Evolutionary conservation across 2,329 filamentous ascomycete species (phyloP), one percentile per base, ranked within the genome.

Genomic region (Magnaporthiopsis poae): DNA sequence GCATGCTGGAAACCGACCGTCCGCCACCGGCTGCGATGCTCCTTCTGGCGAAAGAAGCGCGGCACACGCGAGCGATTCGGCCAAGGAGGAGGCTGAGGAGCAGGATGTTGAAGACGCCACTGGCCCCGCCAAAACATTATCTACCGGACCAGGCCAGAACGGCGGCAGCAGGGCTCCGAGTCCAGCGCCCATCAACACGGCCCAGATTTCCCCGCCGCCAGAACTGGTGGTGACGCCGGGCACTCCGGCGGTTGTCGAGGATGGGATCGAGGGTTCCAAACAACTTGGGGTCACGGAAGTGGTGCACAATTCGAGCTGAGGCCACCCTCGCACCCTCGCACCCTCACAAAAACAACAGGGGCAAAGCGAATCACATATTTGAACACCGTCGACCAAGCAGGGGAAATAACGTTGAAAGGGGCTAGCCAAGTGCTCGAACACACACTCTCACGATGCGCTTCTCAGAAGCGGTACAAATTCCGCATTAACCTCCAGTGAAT

Each of bases 221-320:
- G 75, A 80, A 59, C 71, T 84, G 0, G 79, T 78, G 60, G 71
- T 85, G n/a, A 84, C 82, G 0, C 81, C 82, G 0, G 82, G 79
- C 21, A 84, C 83, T 0, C 81, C 83, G 2, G 75, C 75, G 0
- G 72, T 76, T 0, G 76, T 78, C 3, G 75, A 71, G 1, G 71
- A 70, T 13, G 73, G 75, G 27, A 33, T 65, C 8, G 69, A 75
- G 3, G 78, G 80, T 62, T 74, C 75, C 4, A 84, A 84, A 73
- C 78, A 78, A 66, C 74, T 46, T 15, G 39, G 39, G 39, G 39
- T 13, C 13, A 46, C 39, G 5, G 39, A 46, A 46, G 39, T 46
- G 39, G 11, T 46, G 3, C 39, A 46, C 4, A 18, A 18, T 46
- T 46, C 39, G 39, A 18, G 13, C 39, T 46, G 39, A 46, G 39